Evolutionary conservation across 2,329 filamentous ascomycete genomes (phyloP), one percentile per base, ranked within the genome.

Genomic region (Penicillium sp.): DNA sequence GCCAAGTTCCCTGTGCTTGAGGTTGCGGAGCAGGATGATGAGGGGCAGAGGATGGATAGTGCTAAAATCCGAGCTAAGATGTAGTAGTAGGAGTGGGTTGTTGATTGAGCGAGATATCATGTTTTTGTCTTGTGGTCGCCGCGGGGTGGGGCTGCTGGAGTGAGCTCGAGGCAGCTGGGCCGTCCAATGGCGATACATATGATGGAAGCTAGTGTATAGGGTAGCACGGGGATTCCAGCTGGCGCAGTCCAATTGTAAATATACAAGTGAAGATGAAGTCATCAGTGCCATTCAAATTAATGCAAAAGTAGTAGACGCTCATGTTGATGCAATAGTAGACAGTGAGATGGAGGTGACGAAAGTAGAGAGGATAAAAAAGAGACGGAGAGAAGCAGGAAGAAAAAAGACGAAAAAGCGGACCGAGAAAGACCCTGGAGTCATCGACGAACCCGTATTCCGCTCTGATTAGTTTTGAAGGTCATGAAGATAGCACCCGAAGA

Each of bases 1-100:
- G 76, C 70, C 0, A 70, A 78, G 53, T 78, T 94, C 56, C 91
- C 91, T 0, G 82, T 87, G 58, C 67, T 95, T 62, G 83, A 79
- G 2, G 90, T 95, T 4, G 82, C 78, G 7, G 91, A 94, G 75
- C 89, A 95, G 73, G 85, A 87, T 55, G 91, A 95, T 65, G 90
- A 95, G 71, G 90, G 91, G 0, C 81, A 78, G 65, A 81, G 87
- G 52, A 80, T 87, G 66, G 87, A 93, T 69, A 94, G 89, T 71
- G 78, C 78, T 3, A 64, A 70, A 36, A n/a, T 72, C 26, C 62
- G 55, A 29, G 53, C 64, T 18, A 72, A 68, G 53, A 55, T 71
- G 14, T 70, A 64, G 21, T 31, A 8, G 2, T 13, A 4, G 4
- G 18, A 11, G 16, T 11, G 18, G 29, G 11, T 3, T n/a, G 11